phyloP scores from a whole-genome alignment of 176 grass and related monocot genomes.

The Bonia amplexicaulis region DNA sequence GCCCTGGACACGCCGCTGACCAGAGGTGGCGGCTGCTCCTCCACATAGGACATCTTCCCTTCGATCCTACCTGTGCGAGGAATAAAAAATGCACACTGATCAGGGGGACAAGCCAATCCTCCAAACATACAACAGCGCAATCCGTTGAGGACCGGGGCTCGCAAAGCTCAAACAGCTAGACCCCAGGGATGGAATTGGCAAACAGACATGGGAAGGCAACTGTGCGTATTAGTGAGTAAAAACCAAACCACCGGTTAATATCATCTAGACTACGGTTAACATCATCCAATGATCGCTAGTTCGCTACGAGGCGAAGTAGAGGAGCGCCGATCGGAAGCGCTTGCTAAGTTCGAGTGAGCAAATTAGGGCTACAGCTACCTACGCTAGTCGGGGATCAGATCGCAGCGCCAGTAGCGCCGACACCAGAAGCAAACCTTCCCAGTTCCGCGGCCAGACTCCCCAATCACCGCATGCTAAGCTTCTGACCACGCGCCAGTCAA shows the following conservation, averaged over 20 bases:
- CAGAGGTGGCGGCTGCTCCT: conserved; percentile 22
- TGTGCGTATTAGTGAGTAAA: neutral
- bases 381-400: neutral
- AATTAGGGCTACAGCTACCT: neutral
- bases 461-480: neutral
- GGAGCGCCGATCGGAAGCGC: too few species aligned
- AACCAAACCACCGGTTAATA: too few species aligned
- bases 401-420: neutral
- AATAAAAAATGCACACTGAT: neutral
- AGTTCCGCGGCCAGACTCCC: neutral
- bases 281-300: too few species aligned
- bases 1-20: conserved; percentile 25
- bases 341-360: neutral
- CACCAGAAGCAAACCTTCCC: neutral
- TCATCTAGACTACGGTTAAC: too few species aligned
- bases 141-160: neutral
- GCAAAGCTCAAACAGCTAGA: neutral
- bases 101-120: neutral
- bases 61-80: neutral
- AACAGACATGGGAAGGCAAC: neutral
- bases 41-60: conserved; percentile 34
- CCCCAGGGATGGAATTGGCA: neutral
- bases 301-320: too few species aligned
- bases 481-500: too few species aligned
- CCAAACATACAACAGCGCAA: neutral